Evolutionary conservation across 768 basidiomycete genomes (phyloP).

Genomic region (Termitomyces sp.): DNA sequence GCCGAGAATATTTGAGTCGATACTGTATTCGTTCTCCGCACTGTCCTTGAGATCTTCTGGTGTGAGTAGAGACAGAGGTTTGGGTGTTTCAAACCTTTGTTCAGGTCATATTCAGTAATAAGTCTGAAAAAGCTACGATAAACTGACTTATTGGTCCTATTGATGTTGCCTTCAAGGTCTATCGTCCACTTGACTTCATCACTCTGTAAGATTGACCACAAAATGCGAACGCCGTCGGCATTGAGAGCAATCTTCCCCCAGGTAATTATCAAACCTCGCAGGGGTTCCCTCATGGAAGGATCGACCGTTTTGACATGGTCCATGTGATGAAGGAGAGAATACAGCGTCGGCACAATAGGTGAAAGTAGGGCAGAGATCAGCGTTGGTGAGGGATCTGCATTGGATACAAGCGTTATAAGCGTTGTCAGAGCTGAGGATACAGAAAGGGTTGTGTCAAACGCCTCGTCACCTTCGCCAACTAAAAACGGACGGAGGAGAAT

Average conservation of each 20-base stretch:
- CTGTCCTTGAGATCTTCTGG: slow-evolving; percentile 42
- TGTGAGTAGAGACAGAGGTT: slow-evolving; percentile 39
- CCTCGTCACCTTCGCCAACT: neutral
- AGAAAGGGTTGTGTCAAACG: neutral
- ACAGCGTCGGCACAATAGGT: slow-evolving; percentile 62
- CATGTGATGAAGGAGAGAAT: slow-evolving; percentile 54
- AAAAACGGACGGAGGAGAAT: slow-evolving; percentile 52
- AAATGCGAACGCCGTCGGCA: slow-evolving; percentile 42
- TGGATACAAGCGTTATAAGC: slow-evolving; percentile 54
- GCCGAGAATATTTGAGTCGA: slow-evolving; percentile 53
- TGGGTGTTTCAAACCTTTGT: slow-evolving; percentile 17
- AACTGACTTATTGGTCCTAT: slow-evolving; percentile 37
- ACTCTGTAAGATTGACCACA: slow-evolving; percentile 56
- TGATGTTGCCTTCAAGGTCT: slow-evolving; percentile 47
- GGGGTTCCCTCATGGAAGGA: slow-evolving; percentile 52
- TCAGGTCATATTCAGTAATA: neutral
- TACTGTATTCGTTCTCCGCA: slow-evolving; percentile 34
- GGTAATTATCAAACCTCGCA: slow-evolving; percentile 55
- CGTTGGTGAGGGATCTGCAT: slow-evolving; percentile 73
- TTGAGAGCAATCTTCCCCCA: slow-evolving; percentile 68
- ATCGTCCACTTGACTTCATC: slow-evolving; percentile 50
- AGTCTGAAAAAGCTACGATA: neutral
- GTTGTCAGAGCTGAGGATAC: slow-evolving; percentile 33
- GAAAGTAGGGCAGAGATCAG: slow-evolving; percentile 59
- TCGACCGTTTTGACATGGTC: slow-evolving; percentile 54